Conservation (phyloP, 192 early-diverging fungal species). For the Backusella macrospora region DNA sequence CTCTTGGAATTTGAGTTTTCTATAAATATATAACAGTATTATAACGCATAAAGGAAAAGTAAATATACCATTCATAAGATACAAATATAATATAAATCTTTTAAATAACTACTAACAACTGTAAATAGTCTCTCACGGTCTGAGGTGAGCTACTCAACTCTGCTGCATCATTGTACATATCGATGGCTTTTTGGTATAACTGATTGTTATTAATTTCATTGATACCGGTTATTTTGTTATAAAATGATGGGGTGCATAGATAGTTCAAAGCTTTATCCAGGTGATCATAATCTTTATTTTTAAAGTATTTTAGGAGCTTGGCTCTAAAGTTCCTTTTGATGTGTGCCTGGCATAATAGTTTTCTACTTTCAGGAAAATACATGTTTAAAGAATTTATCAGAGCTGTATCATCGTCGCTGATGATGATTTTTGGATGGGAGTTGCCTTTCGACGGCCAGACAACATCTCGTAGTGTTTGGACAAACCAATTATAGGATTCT, state of each 20-base stretch:
- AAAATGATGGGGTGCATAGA: background rate
- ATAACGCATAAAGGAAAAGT: background rate
- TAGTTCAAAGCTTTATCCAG: background rate
- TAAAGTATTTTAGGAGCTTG: background rate
- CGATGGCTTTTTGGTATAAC: background rate
- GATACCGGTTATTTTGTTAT: background rate
- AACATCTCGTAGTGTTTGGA: background rate
- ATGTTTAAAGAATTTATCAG: background rate
- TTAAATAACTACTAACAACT: background rate
- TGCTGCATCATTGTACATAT: background rate
- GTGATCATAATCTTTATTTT: background rate
- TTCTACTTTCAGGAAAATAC: background rate
- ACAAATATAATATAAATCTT: background rate
- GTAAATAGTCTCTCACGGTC: background rate
- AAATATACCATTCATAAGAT: background rate
- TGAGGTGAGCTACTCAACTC: background rate
- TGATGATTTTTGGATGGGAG: background rate
- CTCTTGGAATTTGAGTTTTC: background rate
- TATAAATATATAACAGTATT: background rate
- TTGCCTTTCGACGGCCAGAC: background rate
- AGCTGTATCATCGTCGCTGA: background rate
- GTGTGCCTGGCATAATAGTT: background rate
- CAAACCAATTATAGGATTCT: background rate
- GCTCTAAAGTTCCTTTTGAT: background rate
- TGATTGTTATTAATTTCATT: background rate